A percentile compares a stretch with the other conserved stretches of the same genome.
These are phyloP conservation scores for Metschnikowia koreensis DNA, from an alignment of 805 yeast species.

Conservation along the genomic window DNA sequence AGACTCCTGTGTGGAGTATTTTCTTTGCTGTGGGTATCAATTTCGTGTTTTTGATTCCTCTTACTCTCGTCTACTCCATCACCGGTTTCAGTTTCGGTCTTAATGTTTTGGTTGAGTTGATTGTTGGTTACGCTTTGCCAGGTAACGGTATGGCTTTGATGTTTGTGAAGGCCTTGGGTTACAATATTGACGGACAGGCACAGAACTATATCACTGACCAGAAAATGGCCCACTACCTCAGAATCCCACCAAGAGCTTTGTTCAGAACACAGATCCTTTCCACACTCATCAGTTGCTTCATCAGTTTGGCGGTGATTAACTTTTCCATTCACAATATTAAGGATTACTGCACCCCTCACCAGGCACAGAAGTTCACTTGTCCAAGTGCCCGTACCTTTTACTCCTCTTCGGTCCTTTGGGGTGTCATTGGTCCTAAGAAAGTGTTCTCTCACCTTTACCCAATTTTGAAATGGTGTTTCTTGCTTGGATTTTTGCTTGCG, in stretches of 20 bases:
- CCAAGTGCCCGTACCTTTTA: slow-evolving; percentile 41
- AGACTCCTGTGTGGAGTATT: slow-evolving; percentile 43
- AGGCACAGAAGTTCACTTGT: slow-evolving; percentile 34
- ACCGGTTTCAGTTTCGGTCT: slow-evolving; percentile 39
- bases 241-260: slow-evolving; percentile 38
- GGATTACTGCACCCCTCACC: slow-evolving; percentile 30
- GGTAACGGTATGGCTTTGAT: slow-evolving; percentile 49
- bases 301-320: slow-evolving; percentile 39
- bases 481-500: slow-evolving; percentile 37
- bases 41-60: slow-evolving; percentile 38
- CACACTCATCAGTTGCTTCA: slow-evolving; percentile 39
- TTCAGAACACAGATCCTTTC: slow-evolving; percentile 46
- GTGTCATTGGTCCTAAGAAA: slow-evolving; percentile 35
- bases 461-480: slow-evolving; percentile 25
- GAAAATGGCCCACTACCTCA: slow-evolving; percentile 45
- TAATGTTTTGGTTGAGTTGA: slow-evolving; percentile 43
- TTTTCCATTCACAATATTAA: slow-evolving; percentile 40
- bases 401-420: slow-evolving; percentile 46
- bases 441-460: slow-evolving; percentile 15
- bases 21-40: slow-evolving; percentile 40
- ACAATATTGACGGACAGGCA: slow-evolving; percentile 48
- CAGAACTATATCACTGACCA: slow-evolving; percentile 46
- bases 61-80: slow-evolving; percentile 34
- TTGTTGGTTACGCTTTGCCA: slow-evolving; percentile 43
- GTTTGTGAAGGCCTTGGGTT: slow-evolving; percentile 48